Evolutionary conservation across 352 stramenopile genomes (phyloP).

Genomic region (Phytophthora pinifolia): DNA sequence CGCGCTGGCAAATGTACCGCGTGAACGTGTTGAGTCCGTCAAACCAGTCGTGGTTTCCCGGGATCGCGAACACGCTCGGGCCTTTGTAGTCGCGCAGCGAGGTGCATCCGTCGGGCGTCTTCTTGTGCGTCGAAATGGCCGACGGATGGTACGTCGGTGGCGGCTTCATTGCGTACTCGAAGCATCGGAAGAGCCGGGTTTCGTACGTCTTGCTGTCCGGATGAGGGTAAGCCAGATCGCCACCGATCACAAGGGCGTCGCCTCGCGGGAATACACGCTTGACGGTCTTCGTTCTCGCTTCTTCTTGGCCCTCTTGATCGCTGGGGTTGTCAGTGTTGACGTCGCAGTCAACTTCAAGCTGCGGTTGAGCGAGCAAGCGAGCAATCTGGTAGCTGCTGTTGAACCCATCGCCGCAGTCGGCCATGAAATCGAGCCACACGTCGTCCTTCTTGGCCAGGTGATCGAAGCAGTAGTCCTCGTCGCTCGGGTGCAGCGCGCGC

Average conservation of each 20-base stretch:
- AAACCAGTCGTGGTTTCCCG: slow-evolving; percentile 95
- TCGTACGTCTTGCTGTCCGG: slow-evolving; percentile 89
- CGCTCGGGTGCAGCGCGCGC: slow-evolving; percentile 69
- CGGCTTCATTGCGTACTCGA: slow-evolving; percentile 94
- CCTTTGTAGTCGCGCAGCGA: slow-evolving; percentile 68
- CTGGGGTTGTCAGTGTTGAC: slow-evolving; percentile 23
- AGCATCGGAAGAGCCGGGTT: slow-evolving; percentile 88
- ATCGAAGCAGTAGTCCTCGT: slow-evolving; percentile 83
- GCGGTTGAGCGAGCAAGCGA: slow-evolving; percentile 86
- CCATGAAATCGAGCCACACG: slow-evolving; percentile 95
- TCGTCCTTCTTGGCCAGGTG: slow-evolving; percentile 76
- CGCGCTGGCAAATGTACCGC: slow-evolving; percentile 88
- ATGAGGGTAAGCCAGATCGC: slow-evolving; percentile 92
- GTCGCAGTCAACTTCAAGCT: slow-evolving; percentile 77
- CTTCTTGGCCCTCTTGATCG: slow-evolving; percentile 1
- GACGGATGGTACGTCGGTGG: slow-evolving; percentile 82
- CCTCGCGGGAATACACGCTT: slow-evolving; percentile 78
- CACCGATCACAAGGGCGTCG: slow-evolving; percentile 89
- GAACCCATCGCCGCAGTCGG: slow-evolving; percentile 93
- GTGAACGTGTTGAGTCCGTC: slow-evolving; percentile 93
- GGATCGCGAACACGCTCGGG: slow-evolving; percentile 77
- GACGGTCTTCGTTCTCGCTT: slow-evolving; percentile 24
- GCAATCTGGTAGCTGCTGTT: slow-evolving; percentile 94
- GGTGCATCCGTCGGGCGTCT: slow-evolving; percentile 48
- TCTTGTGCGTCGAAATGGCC: slow-evolving; percentile 88